Evolutionary conservation across 768 basidiomycete genomes (phyloP), one percentile per base, ranked within the genome.

Genomic region (Phlebiopsis gigantea): DNA sequence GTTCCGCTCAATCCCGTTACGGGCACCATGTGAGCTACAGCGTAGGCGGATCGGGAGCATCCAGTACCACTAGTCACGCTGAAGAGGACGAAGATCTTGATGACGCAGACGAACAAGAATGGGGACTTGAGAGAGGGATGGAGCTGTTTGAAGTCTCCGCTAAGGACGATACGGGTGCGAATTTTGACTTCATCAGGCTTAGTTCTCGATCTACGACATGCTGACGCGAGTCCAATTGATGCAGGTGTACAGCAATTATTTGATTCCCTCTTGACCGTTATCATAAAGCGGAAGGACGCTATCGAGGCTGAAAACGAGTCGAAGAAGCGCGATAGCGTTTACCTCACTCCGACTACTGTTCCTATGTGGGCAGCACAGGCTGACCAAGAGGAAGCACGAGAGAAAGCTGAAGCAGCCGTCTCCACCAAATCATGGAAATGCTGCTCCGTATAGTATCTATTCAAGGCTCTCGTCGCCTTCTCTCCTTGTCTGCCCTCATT

Each of bases 61-160:
- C 77, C 49, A 84, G 80, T 66, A 85, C 81, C 67, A 85, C 83
- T 58, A 87, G 85, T 67, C 73, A 83, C 52, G 78, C 81, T 46
- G 87, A 82, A 43, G 85, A 89, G 19, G 76, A 69, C 3, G 71
- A 75, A 9, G 77, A 73, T 14, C 79, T 74, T 5, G 25, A 24
- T 19, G 73, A 73, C 7, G 71, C 66, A 8, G 77, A 81, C 30
- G 81, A 82, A 56, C 73, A 74, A 41, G 87, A 88, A 66, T 90
- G 88, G 87, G 88, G 89, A 5, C 76, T 88, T 39, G 83, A 79
- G 66, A 88, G 87, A 67, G 88, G 84, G 59, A 91, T 94, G 84
- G 88, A 89, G 65, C 78, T 95, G 17, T 91, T 90, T 61, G 91
- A 96, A 68, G 91, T 96, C 19, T 94, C 91, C 44, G 88, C 94